Conservation (phyloP, 345 rosid genomes). For the Clausena lansium region DNA sequence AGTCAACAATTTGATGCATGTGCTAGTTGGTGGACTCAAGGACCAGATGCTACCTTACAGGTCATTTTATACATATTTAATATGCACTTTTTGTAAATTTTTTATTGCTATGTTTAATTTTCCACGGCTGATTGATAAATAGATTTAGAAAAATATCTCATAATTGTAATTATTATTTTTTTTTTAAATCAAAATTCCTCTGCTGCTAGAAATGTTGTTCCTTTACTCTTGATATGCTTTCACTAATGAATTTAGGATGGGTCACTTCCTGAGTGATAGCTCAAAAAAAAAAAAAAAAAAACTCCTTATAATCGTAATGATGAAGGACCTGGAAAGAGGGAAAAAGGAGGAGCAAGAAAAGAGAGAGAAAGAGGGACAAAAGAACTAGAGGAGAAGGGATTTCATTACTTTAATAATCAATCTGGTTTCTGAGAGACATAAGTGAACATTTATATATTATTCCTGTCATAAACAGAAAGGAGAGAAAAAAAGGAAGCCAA, state of each 20-base stretch:
- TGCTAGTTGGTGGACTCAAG: constrained; percentile 99
- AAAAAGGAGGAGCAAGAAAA: background rate
- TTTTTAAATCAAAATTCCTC: too few species aligned
- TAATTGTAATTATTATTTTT: background rate
- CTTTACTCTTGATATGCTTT: background rate
- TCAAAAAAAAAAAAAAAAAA: too few species aligned
- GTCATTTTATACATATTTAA: constrained; percentile 39
- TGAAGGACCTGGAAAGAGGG: background rate
- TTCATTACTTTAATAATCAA: background rate
- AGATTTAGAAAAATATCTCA: constrained; percentile 1
- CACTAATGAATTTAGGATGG: too few species aligned
- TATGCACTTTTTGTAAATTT: background rate
- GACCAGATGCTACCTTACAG: constrained; percentile 91
- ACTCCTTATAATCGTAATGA: background rate
- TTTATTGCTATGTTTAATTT: background rate
- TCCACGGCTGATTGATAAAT: background rate
- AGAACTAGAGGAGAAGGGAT: background rate
- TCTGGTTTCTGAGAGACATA: background rate
- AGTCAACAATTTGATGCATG: constrained; percentile 93
- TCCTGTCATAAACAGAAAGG: background rate
- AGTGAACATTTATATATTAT: background rate
- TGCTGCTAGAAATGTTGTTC: background rate
- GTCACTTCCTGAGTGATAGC: background rate
- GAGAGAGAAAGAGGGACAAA: background rate
- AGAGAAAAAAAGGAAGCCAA: background rate